These are phyloP conservation scores for Picea glauca DNA, from an alignment of 75 land plant genomes.

Conservation along the genomic window DNA sequence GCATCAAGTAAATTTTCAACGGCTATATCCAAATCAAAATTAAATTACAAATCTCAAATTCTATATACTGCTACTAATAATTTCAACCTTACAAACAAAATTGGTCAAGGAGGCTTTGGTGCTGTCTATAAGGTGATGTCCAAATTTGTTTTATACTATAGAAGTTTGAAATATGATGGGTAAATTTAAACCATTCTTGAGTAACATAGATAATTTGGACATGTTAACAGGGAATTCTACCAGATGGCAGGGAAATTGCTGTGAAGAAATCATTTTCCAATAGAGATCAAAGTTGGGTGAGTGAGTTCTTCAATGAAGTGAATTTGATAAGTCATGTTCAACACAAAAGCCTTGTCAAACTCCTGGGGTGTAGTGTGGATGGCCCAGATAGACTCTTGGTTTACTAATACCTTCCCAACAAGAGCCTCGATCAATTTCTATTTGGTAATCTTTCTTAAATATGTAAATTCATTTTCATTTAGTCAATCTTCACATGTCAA, in stretches of 20 bases:
- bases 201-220: too few species aligned
- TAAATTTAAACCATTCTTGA: too few species aligned
- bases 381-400: slow-evolving; percentile 36
- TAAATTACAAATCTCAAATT: slow-evolving; percentile 20
- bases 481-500: not conserved
- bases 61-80: slow-evolving; percentile 13
- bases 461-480: not conserved
- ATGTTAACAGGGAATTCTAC: slow-evolving; percentile 20
- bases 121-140: slow-evolving; percentile 29
- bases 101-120: slow-evolving; percentile 32
- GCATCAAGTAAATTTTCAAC: too few species aligned
- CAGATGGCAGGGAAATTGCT: slow-evolving; percentile 22
- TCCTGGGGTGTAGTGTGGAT: slow-evolving; percentile 37
- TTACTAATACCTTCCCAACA: slow-evolving; percentile 36
- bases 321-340: slow-evolving; percentile 23
- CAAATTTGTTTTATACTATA: too few species aligned
- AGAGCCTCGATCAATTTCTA: slow-evolving; percentile 23
- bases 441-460: slow-evolving; percentile 19
- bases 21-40: slow-evolving; percentile 18
- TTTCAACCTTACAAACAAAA: slow-evolving; percentile 17
- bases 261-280: slow-evolving; percentile 24
- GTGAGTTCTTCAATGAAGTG: slow-evolving; percentile 45
- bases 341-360: slow-evolving; percentile 37
- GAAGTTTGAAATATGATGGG: too few species aligned
- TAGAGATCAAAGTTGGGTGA: slow-evolving; percentile 18